Evolutionary conservation across 148 eudicot species (phyloP), one percentile per base, ranked within the genome.

Genomic region (Heliosperma pusillum): DNA sequence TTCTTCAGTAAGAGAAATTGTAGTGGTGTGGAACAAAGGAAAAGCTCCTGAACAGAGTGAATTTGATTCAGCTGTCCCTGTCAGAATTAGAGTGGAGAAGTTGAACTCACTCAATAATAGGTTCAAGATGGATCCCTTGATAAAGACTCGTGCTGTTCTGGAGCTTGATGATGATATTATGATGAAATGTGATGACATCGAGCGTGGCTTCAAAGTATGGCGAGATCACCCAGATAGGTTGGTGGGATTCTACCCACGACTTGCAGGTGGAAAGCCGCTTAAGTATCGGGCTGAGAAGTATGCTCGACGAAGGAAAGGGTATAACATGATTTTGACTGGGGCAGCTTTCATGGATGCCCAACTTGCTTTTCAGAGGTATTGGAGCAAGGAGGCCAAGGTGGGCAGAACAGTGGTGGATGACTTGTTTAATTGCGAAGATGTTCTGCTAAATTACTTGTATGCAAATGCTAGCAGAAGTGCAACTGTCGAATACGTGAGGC

Each of bases 81-180:
- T 95, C 0, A 87, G 99, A 78, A 81, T 95, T 24, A 79, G 99
- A 71, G 86, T 85, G 16, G 97, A 95, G 88, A 77, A 88, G 63
- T 30, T 76, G 36, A 95, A 95, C 87, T 95, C 99, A 2, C 85
- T 95, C 22, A 95, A 92, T 83, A 95, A 95, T 73, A 87, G 97
- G 71, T 92, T 92, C 80, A 83, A 85, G 40, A 25, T 83, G 4
- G 99, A 95, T 74, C 89, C 91, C 1, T 71, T 76, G 79, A 90
- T 95, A 59, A 87, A 87, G 65, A 95, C 96, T 17, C 86, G 92
- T 19, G 96, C 90, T 1, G 87, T 95, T 55, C 89, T 95, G 7
- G 97, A 95, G 89, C 92, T 95, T 15, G 99, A 95, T 20, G 99
- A 95, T 73, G 99, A 95, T 63, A 92, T 95, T 50, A 89, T 95